Base-by-base conservation (phyloP, 257 asterid species). In the Solanum habrochaites region DNA sequence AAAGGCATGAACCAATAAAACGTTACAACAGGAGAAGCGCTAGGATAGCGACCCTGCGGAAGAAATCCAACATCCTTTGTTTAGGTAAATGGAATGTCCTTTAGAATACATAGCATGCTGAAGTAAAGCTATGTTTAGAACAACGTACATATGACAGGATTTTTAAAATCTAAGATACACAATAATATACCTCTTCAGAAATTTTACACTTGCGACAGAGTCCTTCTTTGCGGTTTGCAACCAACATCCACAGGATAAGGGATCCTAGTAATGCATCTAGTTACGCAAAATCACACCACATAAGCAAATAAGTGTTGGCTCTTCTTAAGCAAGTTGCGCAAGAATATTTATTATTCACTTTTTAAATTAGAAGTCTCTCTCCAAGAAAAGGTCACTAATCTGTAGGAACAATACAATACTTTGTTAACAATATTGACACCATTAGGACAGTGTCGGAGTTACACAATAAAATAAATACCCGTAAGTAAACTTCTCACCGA, bases 161-260 rank as follows among this genome's bases (percentile, higher is more conserved):
- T n/a, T n/a, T n/a, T 42, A 89, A 43, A 74, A 83, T 31, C 64
- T 81, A 52, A 52, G 60, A 52, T 16, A 52, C 62, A 88, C 83
- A 3, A 49, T n/a, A 56, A 42, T 71, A 82, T 92, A 95, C 99
- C 98, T 94, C 94, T 86, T 94, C 97, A 56, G 92, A 89, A 89
- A 87, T 69, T 40, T 85, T 66, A 88, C 91, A 90, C 91, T 70
- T 40, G 91, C 83, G 83, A 81, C 87, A 90, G 84, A 31, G 88
- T 83, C 35, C 58, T 87, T 87, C 12, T 56, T 88, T 87, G 88
- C n/a, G 91, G 88, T 85, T 90, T 83, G 85, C 91, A 86, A 85
- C 88, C 88, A 85, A 85, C 91, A 82, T 91, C 92, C 92, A 82
- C 90, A 86, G 74, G 84, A 88, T 78, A 93, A 88, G 72, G 94